Conservation (phyloP, 768 basidiomycete species). For the Coprinopsis strossmayeri region DNA sequence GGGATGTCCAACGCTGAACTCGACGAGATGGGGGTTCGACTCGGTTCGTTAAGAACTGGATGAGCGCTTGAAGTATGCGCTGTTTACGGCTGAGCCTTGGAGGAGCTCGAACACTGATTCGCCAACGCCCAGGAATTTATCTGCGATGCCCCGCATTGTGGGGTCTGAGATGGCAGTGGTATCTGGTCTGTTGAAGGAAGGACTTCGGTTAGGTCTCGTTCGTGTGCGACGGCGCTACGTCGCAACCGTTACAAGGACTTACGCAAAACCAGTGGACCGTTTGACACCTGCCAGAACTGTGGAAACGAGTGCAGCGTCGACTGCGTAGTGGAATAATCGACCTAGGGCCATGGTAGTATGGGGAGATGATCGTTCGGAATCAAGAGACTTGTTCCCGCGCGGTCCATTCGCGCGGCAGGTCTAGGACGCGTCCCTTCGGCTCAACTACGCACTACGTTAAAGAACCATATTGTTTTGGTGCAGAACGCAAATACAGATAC, state of each 20-base stretch:
- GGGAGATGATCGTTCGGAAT: neutral
- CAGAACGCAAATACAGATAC: neutral
- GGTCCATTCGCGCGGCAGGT: neutral
- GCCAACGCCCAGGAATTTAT: constrained; percentile 79
- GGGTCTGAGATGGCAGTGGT: constrained; percentile 68
- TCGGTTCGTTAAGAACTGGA: too few species aligned
- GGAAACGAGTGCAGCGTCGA: constrained; percentile 82
- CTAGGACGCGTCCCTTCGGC: constrained; percentile 1
- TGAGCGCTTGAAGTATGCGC: constrained; percentile 72
- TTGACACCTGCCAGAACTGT: constrained; percentile 89
- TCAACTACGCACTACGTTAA: neutral
- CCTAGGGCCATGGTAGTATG: constrained; percentile 48
- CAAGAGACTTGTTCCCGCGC: neutral
- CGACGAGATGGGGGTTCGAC: too few species aligned
- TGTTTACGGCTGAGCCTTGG: constrained; percentile 83
- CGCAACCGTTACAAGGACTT: too few species aligned
- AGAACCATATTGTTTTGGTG: neutral
- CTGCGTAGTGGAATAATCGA: constrained; percentile 71
- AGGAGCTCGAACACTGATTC: constrained; percentile 86
- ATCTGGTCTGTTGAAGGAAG: constrained; percentile 43
- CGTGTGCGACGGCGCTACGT: neutral
- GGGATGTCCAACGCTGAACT: too few species aligned
- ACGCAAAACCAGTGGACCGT: constrained; percentile 88
- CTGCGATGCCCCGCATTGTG: constrained; percentile 67
- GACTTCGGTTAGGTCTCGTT: neutral